Percentiles rank a stretch among this genome's conserved stretches.
Evolutionary conservation across 345 rosid species (phyloP).

Genomic region (Rhodamnia rubescens): DNA sequence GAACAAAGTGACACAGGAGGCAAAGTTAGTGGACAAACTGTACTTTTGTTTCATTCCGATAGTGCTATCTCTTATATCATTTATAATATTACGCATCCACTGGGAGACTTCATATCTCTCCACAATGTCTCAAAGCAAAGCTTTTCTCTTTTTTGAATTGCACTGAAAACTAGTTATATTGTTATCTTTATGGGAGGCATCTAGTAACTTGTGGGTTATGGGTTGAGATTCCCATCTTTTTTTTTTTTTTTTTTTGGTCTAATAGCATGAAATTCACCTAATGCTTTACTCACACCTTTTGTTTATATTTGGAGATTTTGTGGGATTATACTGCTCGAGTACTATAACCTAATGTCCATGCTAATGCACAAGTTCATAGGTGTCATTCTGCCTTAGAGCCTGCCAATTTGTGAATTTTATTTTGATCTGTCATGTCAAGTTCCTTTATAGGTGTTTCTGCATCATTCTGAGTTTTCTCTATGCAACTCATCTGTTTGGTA

Average conservation of each 20-base stretch:
- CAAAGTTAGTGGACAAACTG: background rate
- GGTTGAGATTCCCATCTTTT: background rate
- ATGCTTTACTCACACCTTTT: background rate
- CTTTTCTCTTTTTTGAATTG: constrained; percentile 1
- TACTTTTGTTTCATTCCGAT: background rate
- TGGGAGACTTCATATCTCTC: background rate
- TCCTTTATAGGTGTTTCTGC: background rate
- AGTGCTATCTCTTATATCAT: background rate
- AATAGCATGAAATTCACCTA: background rate
- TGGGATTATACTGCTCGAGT: constrained; percentile 45
- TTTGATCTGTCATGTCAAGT: background rate
- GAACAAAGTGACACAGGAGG: background rate
- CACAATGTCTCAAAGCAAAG: background rate
- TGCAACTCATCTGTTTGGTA: constrained; percentile 19
- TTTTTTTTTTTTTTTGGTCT: background rate
- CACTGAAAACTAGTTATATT: constrained; percentile 6
- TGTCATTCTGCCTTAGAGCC: constrained; percentile 71
- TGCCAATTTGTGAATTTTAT: background rate
- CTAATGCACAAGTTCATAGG: constrained; percentile 63
- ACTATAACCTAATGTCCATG: constrained; percentile 47
- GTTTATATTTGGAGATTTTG: constrained; percentile 21
- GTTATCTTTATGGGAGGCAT: background rate
- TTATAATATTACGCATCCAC: background rate
- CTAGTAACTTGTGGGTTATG: background rate
- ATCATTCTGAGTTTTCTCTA: background rate